Percentiles rank a stretch among this genome's conserved stretches.
Evolutionary conservation across 176 grass and related monocot genomes (phyloP).

Genomic region (Paspalum vaginatum): DNA sequence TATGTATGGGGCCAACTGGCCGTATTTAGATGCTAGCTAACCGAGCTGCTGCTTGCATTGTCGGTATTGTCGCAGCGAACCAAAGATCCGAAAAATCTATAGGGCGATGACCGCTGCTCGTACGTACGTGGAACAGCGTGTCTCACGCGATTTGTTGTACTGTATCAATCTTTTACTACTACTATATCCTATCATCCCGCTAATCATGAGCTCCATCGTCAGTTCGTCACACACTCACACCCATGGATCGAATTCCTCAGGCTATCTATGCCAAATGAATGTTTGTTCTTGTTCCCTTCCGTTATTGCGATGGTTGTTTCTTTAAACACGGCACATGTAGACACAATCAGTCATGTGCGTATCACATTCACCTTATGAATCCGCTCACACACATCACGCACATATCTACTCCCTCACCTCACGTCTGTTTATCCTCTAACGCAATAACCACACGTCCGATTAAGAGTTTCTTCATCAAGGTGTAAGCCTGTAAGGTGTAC

Average conservation of each 20-base stretch:
- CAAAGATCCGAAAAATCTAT: constrained; percentile 20
- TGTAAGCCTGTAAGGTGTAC: no score
- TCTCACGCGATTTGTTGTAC: constrained; percentile 19
- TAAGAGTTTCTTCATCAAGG: no score
- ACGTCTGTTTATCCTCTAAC: no score
- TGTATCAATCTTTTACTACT: neutral
- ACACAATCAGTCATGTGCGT: no score
- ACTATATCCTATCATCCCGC: no score
- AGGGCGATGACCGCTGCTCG: constrained; percentile 4
- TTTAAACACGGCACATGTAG: no score
- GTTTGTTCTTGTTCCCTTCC: neutral
- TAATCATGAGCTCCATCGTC: constrained; percentile 29
- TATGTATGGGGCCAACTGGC: neutral
- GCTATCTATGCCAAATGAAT: neutral
- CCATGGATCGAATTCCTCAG: neutral
- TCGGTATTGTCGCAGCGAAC: neutral
- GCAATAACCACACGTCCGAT: no score
- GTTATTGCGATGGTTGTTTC: neutral
- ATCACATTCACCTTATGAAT: no score
- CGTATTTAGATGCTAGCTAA: constrained; percentile 29
- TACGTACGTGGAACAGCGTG: constrained; percentile 19
- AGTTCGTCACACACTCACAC: neutral
- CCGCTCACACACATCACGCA: no score
- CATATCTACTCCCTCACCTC: no score
- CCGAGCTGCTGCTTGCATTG: neutral